Conservation (phyloP, 176 grass and related monocot genomes). For the Hyparrhenia diplandra region DNA sequence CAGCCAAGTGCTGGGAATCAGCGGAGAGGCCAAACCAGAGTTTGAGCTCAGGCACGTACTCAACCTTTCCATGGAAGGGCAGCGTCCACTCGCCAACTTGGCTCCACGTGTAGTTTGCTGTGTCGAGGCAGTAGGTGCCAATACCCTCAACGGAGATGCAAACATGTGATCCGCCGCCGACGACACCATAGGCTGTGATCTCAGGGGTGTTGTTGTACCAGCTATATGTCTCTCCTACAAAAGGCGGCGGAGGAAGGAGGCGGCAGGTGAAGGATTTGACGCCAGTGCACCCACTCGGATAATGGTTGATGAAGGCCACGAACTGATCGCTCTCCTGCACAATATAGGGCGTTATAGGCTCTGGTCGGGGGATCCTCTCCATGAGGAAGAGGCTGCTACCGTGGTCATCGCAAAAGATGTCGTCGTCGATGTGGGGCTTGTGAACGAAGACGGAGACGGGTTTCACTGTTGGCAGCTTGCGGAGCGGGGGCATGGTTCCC, state of each 20-base stretch:
- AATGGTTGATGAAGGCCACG: background rate
- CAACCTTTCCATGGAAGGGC: background rate
- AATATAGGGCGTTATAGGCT: too few species aligned
- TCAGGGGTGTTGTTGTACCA: background rate
- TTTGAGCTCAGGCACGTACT: background rate
- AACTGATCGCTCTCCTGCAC: background rate
- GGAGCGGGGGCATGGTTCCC: background rate
- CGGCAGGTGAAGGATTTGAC: background rate
- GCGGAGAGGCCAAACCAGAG: background rate
- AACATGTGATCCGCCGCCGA: background rate
- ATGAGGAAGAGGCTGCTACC: background rate
- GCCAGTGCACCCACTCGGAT: fast-evolving
- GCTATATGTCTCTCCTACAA: background rate
- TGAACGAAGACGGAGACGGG: background rate
- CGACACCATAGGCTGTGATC: background rate
- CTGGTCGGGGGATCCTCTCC: background rate
- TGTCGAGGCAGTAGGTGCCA: conserved; percentile 16
- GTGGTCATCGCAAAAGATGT: fast-evolving
- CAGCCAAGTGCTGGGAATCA: background rate
- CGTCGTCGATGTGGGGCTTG: background rate
- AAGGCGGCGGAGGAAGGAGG: background rate
- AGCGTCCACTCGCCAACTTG: background rate
- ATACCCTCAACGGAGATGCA: background rate
- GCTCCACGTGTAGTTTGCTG: background rate
- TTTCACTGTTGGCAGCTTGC: fast-evolving